Base-by-base conservation (phyloP, 805 yeast genomes). In the Saccharomycopsis oosterbeekiorum region DNA sequence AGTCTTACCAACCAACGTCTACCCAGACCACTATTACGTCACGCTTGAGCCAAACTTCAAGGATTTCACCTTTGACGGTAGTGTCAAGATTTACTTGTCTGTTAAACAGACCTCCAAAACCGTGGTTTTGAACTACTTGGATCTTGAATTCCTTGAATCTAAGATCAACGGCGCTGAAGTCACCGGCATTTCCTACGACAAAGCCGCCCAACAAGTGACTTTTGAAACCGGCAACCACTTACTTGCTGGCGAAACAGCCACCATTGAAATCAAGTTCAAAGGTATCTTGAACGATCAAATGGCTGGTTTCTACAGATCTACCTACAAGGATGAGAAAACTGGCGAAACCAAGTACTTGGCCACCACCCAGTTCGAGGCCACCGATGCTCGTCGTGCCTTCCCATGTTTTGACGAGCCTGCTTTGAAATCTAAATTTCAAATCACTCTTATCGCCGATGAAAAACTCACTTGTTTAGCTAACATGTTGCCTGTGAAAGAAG, bases 401-500 rank as follows among this genome's bases (percentile, higher is more conserved):
- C 96, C 96, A 40, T 87, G 88, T 70, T 86, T 85, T 68, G 96
- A 88, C 73, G 94, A 88, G 71, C 96, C 96, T 24, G 83, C 88
- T 61, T 78, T 86, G 63, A 88, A 88, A 75, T 89, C 94, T 26
- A 77, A 83, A 58, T 88, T 85, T 68, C 85, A 83, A 61, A 76
- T 88, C 62, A 75, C 84, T 43, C 76, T 88, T 70, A 77, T 86
- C 62, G 80, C 87, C 56, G 79, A 78, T 65, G 75, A 77, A 65
- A 70, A 76, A 39, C 75, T 84, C 67, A 84, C 86, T 51, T 82
- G 84, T 67, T 76, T 85, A 68, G 84, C 89, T 41, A 85, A 85
- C 74, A 85, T 84, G 89, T 87, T 84, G 70, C 85, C 78, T 34
- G 78, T 77, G 65, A 74, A 73, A 42, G 83, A 84, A 62, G 75